Evolutionary conservation across 192 early-diverging fungal species (phyloP).

Genomic region (Linnemannia schmuckeri): DNA sequence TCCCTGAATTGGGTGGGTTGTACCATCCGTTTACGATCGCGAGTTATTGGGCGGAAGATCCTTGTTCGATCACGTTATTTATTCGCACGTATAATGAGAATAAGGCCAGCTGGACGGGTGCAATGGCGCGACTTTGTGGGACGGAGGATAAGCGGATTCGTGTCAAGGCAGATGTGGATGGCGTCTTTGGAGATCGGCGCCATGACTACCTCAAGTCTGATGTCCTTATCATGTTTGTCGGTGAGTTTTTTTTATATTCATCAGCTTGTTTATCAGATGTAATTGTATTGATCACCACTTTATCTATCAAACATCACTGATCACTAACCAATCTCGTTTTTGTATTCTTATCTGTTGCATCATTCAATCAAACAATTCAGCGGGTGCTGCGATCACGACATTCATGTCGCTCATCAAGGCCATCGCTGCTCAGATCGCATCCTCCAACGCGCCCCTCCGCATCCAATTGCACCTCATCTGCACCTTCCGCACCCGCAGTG

Average conservation of each 20-base stretch:
- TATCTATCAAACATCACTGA: neutral
- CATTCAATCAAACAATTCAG: slow-evolving; percentile 1
- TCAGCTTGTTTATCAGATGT: neutral
- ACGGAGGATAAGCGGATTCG: slow-evolving; percentile 34
- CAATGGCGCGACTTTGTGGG: slow-evolving; percentile 31
- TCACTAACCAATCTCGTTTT: neutral
- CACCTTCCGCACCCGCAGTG: slow-evolving; percentile 50
- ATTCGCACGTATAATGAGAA: slow-evolving; percentile 37
- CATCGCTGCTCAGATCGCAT: slow-evolving; percentile 46
- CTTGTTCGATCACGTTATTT: slow-evolving; percentile 33
- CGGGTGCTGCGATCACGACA: slow-evolving; percentile 50
- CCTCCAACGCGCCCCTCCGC: slow-evolving; percentile 35
- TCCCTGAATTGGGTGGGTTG: slow-evolving; percentile 38
- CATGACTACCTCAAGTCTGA: slow-evolving; percentile 55
- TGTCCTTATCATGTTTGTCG: slow-evolving; percentile 41
- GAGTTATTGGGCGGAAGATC: slow-evolving; percentile 50
- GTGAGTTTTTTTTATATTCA: slow-evolving; percentile 18
- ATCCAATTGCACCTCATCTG: slow-evolving; percentile 49
- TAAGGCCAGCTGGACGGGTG: slow-evolving; percentile 43
- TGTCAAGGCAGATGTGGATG: slow-evolving; percentile 38
- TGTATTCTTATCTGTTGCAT: neutral
- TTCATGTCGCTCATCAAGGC: slow-evolving; percentile 55
- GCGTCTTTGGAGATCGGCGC: slow-evolving; percentile 54
- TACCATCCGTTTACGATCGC: slow-evolving; percentile 53
- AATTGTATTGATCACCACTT: neutral